Evolutionary conservation across 1,139 yeast species (phyloP), one percentile per base, ranked within the genome.

Genomic region (Kodamaea fungicola): DNA sequence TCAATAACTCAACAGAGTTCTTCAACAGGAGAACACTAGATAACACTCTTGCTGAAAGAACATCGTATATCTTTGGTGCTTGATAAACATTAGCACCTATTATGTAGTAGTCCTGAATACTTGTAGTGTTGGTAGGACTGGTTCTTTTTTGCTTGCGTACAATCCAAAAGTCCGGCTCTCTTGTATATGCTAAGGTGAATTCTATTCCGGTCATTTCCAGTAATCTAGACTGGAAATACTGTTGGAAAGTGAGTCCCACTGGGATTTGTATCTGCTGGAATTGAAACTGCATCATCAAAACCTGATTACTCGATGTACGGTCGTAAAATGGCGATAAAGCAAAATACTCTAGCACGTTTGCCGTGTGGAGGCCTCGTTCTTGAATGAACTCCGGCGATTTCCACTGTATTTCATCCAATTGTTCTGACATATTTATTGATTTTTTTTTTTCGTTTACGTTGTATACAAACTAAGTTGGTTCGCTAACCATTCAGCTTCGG

Each of bases 301-400:
- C 94, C 60, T 90, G 97, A 61, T 92, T 92, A 60, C 89, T 92
- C 34, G 97, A 85, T 1, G 95, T 80, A 48, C 97, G 76, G 57
- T 92, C 97, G 57, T 85, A 92, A 61, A 92, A 94, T 2, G 99
- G 98, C 4, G 96, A 86, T 48, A 87, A 86, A 4, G 96, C 71
- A 57, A 94, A 89, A 61, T 92, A 92, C 45, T 92, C 98, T 12
- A 92, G 71, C 2, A 92, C 96, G 54, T 90, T 92, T 38, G 83
- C 95, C 0, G 95, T 84, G 37, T 89, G 75, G 21, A 92, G 74
- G 0, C 96, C 96, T 55, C 83, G 78, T 42, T 82, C 78, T 57
- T 88, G 96, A 47, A 92, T 88, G 90, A 96, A 92, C 59, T 92
- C 98, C 1, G 98, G 98, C 6, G 94, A 84, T 47, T 90, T 80